Conservation (phyloP, 148 eudicot genomes). For the Camellia japonica region DNA sequence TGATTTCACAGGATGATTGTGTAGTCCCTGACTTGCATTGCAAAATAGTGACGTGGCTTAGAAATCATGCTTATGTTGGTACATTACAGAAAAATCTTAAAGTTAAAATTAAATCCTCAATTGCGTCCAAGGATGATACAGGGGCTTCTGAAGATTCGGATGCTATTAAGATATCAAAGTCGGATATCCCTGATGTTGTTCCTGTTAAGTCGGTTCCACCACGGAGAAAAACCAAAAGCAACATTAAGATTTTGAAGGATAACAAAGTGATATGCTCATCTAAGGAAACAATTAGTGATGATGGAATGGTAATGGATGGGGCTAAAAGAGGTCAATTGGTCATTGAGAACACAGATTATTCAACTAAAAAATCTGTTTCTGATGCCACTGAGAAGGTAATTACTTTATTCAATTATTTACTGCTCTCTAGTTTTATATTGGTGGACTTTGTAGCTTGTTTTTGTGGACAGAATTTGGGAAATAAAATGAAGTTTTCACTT, state of each 20-base stretch:
- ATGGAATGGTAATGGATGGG: constrained; percentile 27
- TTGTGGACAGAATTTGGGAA: not conserved
- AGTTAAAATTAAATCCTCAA: constrained; percentile 43
- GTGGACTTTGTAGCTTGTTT: not conserved
- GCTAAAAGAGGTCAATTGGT: constrained; percentile 24
- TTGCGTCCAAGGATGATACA: constrained; percentile 39
- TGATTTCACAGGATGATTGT: constrained; percentile 48
- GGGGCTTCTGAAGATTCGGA: constrained; percentile 42
- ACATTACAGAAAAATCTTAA: constrained; percentile 41
- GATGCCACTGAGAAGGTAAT: constrained; percentile 55
- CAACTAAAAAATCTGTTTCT: constrained; percentile 29
- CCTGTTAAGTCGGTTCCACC: constrained; percentile 79
- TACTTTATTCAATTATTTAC: not conserved
- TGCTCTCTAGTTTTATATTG: not conserved
- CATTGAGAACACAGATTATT: constrained; percentile 30
- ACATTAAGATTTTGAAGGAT: constrained; percentile 50
- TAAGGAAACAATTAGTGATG: constrained; percentile 32
- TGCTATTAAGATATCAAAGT: constrained; percentile 35
- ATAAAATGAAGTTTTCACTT: not conserved
- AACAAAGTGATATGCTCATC: constrained; percentile 30
- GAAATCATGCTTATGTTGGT: constrained; percentile 52
- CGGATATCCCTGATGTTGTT: constrained; percentile 47
- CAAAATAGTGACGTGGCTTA: constrained; percentile 71
- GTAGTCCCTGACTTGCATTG: constrained; percentile 51
- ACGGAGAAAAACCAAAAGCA: constrained; percentile 67